Evolutionary conservation across 805 yeast genomes (phyloP).

Genomic region (Candida boidinii): DNA sequence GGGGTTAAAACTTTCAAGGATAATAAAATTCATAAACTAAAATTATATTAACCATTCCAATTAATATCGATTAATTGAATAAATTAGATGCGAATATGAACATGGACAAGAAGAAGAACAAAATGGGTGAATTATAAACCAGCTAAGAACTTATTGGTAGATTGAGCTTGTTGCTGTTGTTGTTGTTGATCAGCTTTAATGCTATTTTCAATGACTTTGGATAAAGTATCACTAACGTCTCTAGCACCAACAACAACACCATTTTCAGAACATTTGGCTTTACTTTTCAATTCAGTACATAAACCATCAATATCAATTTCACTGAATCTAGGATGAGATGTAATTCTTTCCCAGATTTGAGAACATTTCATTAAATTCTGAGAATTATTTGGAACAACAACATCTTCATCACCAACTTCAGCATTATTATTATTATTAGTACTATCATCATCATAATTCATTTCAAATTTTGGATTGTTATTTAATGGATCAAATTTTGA

Average conservation of each 20-base stretch:
- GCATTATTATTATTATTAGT: constrained; percentile 4
- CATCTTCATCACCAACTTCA: constrained; percentile 24
- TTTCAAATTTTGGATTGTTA: constrained; percentile 1
- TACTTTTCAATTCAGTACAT: constrained; percentile 79
- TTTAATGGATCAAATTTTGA: constrained; percentile 48
- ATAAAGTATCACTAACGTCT: constrained; percentile 60
- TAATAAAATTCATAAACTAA: too few relatives aligned
- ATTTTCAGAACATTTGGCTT: constrained; percentile 90
- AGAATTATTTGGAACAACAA: constrained; percentile 65
- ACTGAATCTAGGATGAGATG: constrained; percentile 87
- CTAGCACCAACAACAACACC: constrained; percentile 82
- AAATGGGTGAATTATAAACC: too few relatives aligned
- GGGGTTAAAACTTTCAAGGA: too few relatives aligned
- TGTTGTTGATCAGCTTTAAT: too few relatives aligned
- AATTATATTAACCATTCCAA: too few relatives aligned
- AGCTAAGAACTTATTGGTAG: background rate
- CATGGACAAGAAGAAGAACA: too few relatives aligned
- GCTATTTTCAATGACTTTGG: constrained; percentile 15
- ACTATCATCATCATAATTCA: background rate
- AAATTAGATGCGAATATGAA: too few relatives aligned
- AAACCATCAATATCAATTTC: constrained; percentile 92
- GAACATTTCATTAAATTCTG: constrained; percentile 60
- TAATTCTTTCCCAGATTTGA: constrained; percentile 93
- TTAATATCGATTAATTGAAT: too few relatives aligned
- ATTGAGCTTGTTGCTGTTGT: too few relatives aligned